Base-by-base conservation (phyloP, 1,284 basidiomycete species). In the Peniophora sp. region DNA sequence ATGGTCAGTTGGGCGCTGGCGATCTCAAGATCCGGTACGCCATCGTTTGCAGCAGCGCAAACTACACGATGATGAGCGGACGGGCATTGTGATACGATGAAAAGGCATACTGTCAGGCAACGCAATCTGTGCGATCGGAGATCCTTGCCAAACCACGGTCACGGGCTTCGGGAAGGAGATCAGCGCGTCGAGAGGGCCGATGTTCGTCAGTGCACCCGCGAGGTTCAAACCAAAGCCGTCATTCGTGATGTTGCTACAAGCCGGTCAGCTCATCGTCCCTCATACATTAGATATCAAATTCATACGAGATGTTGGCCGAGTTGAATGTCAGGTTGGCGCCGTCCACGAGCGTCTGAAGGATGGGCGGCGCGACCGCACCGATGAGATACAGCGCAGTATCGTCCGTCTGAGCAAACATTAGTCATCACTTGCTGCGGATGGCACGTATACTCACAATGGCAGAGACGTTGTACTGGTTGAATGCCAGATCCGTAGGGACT, bases 261-360 rank as follows among this genome's bases (percentile, higher is more conserved):
- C 27, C 36, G 17, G 22, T 24, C 10, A 51, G 32, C 23, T 43
- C 8, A 56, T 27, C 18, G 12, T 32, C 27, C 5, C 3, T 8
- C 17, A 14, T 3, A 3, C 24, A 27, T 1, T 3, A n/a, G 1
- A 22, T 3, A 32, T 51, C 36, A 55, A 1, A 54, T 23, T 72
- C 71, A 12, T 64, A 78, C 75, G 79, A 83, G 57, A 88, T 83
- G 56, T 81, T 81, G 6, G 81, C 86, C 47, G 73, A 68, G 34
- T 58, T 69, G 62, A 89, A 87, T 3, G 69, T 64, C 43, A 90
- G 65, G 6, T 70, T 56, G 2, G 85, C 73, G 37, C 72, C 70
- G 53, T 82, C 73, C 42, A 90, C 86, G 18, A 90, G 72, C 59
- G 74, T 68, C 62, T 88, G 85, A 3, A 85, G 78, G 47, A 88